phyloP scores from a whole-genome alignment of 441 rosid genomes.

The Geranium incanum region DNA sequence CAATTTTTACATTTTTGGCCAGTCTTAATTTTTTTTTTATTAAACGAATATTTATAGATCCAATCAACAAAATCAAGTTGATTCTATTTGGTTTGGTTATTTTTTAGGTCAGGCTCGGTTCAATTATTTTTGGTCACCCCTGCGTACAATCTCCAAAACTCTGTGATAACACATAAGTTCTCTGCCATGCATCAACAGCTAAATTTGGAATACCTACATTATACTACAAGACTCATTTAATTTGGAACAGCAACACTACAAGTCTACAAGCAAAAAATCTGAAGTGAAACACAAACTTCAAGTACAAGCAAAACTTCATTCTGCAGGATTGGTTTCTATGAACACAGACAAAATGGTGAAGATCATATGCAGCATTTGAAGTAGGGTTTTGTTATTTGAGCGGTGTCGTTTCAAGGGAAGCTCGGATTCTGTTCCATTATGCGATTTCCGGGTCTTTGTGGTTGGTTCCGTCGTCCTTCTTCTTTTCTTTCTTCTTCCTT shows the following conservation, averaged over 20 bases:
- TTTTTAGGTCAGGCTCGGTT: no score
- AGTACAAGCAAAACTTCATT: not conserved
- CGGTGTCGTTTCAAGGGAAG: constrained; percentile 69
- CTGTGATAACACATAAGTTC: no score
- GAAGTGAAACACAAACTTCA: not conserved
- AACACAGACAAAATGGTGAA: not conserved
- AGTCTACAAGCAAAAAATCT: not conserved
- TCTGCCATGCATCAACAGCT: no score
- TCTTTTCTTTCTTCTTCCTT: constrained; percentile 34
- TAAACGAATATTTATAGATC: no score
- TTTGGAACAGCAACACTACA: not conserved
- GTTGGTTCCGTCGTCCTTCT: constrained; percentile 70
- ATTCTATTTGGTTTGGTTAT: no score
- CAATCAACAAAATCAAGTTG: no score
- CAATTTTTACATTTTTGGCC: no score
- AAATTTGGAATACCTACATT: not conserved
- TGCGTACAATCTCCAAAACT: no score
- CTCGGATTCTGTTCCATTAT: constrained; percentile 72
- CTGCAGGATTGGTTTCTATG: not conserved
- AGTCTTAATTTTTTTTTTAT: no score
- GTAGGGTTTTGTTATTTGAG: constrained; percentile 29
- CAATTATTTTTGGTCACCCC: no score
- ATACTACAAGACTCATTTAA: not conserved
- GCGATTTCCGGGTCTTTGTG: constrained; percentile 85
- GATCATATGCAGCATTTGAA: not conserved